Evolutionary conservation across 1,139 yeast species (phyloP).

Genomic region (Blastobotrys ciferrii): DNA sequence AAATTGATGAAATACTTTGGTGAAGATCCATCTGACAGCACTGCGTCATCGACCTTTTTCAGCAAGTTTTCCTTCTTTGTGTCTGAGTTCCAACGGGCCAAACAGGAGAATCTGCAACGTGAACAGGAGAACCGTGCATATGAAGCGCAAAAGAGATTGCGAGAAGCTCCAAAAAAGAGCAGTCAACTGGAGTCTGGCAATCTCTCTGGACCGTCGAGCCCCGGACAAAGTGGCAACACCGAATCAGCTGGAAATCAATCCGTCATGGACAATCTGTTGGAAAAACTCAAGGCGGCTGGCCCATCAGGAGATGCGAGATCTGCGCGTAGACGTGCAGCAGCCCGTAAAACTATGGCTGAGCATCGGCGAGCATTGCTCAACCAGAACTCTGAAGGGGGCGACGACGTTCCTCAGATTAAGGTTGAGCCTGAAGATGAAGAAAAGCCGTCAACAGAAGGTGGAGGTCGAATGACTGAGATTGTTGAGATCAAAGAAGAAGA

Average conservation of each 20-base stretch:
- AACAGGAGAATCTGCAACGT: constrained; percentile 67
- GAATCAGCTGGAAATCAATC: constrained; percentile 30
- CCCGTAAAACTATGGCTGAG: constrained; percentile 45
- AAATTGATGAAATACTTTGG: constrained; percentile 78
- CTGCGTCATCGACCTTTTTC: constrained; percentile 67
- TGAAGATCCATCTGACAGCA: constrained; percentile 63
- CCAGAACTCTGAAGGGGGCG: constrained; percentile 2
- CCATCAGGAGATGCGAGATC: constrained; percentile 72
- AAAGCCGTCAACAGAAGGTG: not conserved
- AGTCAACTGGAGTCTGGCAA: constrained; percentile 31
- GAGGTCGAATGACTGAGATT: constrained; percentile 5
- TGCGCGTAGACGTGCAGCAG: constrained; percentile 78
- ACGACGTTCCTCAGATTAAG: constrained; percentile 2
- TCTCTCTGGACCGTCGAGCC: constrained; percentile 17
- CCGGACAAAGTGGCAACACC: constrained; percentile 13
- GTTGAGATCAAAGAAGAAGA: constrained; percentile 9
- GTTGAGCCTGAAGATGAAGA: constrained; percentile 8
- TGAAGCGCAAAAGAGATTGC: constrained; percentile 65
- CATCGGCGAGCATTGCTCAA: constrained; percentile 23
- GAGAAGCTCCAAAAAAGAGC: constrained; percentile 46
- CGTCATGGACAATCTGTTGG: constrained; percentile 72
- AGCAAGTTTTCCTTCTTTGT: constrained; percentile 71
- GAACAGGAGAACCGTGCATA: constrained; percentile 80
- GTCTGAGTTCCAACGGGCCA: constrained; percentile 71
- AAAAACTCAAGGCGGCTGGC: constrained; percentile 70